Percentiles rank a stretch among this genome's conserved stretches.
These are phyloP conservation scores for Saccharomycopsis crataegensis DNA, from an alignment of 1,139 yeast genomes.

Conservation along the genomic window DNA sequence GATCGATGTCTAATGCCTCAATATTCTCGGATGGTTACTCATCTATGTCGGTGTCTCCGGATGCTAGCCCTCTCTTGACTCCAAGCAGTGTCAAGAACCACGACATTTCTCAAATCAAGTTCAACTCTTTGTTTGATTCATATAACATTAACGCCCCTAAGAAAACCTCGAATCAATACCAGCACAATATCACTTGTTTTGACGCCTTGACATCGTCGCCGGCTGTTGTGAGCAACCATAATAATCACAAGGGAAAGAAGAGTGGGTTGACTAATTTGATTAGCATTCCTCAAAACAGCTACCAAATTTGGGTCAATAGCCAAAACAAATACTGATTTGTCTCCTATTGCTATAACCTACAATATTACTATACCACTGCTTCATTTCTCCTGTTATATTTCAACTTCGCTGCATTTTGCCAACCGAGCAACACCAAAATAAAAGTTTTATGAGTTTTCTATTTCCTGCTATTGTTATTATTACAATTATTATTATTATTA, in stretches of 20 bases:
- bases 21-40: background rate
- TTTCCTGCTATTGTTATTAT: too few relatives aligned
- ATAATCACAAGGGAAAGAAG: background rate
- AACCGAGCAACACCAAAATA: too few relatives aligned
- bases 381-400: too few relatives aligned
- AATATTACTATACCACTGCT: background rate
- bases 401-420: too few relatives aligned
- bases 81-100: constrained; percentile 5
- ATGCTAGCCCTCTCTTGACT: constrained; percentile 15
- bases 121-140: constrained; percentile 11
- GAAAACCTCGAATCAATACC: background rate
- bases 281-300: constrained; percentile 16
- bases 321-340: constrained; percentile 5
- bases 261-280: constrained; percentile 6
- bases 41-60: constrained; percentile 3
- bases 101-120: constrained; percentile 9
- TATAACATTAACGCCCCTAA: background rate
- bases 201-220: background rate
- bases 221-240: too few relatives aligned
- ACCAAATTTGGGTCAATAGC: constrained; percentile 13
- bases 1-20: background rate
- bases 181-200: background rate
- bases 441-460: too few relatives aligned
- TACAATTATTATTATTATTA: too few relatives aligned
- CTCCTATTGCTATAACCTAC: background rate